These are phyloP conservation scores for Sphaerulina populicola DNA, from an alignment of 2,329 filamentous ascomycete genomes.

Conservation along the genomic window DNA sequence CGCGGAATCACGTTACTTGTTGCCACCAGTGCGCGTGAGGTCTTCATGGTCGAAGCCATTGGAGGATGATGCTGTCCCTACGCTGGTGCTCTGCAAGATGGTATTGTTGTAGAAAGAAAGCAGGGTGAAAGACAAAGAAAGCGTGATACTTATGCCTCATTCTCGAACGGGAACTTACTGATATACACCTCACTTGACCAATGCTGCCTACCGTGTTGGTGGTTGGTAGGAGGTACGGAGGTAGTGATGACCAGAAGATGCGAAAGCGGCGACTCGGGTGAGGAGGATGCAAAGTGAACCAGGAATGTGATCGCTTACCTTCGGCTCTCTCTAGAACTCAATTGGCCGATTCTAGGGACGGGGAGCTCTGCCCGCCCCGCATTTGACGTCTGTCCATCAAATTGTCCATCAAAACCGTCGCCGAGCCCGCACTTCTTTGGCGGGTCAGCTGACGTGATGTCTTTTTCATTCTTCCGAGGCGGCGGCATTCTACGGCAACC, in stretches of 20 bases:
- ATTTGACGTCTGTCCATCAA: conserved; percentile 6
- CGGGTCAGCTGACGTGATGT: neutral
- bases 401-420: neutral
- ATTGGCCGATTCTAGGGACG: neutral
- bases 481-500: neutral
- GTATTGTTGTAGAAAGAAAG: neutral
- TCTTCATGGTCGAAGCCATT: conserved; percentile 6
- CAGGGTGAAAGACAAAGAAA: conserved; percentile 3
- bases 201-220: neutral
- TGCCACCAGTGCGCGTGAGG: conserved; percentile 1
- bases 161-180: neutral
- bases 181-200: conserved; percentile 1
- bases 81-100: neutral
- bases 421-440: neutral
- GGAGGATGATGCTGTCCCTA: neutral
- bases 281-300: conserved; percentile 1
- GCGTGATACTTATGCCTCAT: neutral
- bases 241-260: neutral
- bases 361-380: neutral
- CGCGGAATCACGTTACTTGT: neutral
- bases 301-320: conserved; percentile 3
- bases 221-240: no score
- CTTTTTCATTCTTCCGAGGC: neutral
- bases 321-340: conserved; percentile 1
- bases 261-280: no score